Base-by-base conservation (phyloP, 1,139 yeast genomes). In the Debaryomyces robertsiae region DNA sequence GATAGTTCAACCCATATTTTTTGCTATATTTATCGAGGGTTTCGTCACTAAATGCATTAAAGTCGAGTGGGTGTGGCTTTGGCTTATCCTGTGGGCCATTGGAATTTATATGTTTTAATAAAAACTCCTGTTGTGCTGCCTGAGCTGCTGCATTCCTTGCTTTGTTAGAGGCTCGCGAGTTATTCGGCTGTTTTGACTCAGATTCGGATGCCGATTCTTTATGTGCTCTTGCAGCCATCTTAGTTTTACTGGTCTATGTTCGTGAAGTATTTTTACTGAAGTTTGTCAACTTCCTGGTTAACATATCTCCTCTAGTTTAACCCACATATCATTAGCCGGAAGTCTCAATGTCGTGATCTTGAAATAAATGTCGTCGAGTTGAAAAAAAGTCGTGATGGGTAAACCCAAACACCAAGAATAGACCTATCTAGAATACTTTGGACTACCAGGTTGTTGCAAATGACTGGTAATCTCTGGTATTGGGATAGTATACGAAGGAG, bases 11-110 rank as follows among this genome's bases (percentile, higher is more conserved):
- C 19, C 67, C 69, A 60, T 83, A 81, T 38, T 73, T 63, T 27
- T 64, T 65, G 44, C 79, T 70, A 64, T 87, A 88, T 44, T 73
- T 75, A 45, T 86, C 72, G 32, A 88, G 66, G 3, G 77, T 67
- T 1, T 65, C 68, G 23, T 74, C 73, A 5, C 85, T 77, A 41
- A 83, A 68, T 3, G 71, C 55, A 24, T 70, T 76, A 50, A 87
- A 84, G 57, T 85, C 89, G 41, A 84, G 58, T 0, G 87, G 82
- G 37, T 77, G 74, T 1, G 63, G 58, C 18, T 62, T 61, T 1
- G 74, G 72, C 40, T 58, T 55, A 51, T 81, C 85, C 32, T 75
- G 68, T 1, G 85, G 85, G 0, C 86, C 86, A 52, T 82, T 81
- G 9, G 84, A 76, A 54, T 81, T 72, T 36, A 82, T 79, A 49